Conservation (phyloP, 768 basidiomycete genomes). For the Butyriboletus loyo region DNA sequence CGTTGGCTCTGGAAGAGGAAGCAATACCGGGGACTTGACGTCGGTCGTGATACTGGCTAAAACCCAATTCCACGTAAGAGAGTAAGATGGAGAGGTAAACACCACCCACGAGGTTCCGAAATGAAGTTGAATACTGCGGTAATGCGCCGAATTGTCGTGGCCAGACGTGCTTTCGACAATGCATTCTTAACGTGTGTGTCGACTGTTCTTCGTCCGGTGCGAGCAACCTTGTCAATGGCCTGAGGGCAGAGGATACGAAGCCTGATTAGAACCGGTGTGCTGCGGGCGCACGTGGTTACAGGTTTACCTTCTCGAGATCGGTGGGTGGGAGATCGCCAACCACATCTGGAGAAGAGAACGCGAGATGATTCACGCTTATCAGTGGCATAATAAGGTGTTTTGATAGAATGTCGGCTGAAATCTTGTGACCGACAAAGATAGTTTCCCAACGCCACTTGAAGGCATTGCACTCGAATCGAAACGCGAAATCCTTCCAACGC, state of each 20-base stretch:
- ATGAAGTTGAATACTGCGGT: constrained; percentile 69
- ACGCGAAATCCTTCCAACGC: constrained; percentile 57
- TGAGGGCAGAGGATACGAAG: constrained; percentile 25
- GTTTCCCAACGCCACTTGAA: constrained; percentile 85
- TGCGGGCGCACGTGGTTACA: constrained; percentile 1
- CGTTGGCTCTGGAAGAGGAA: constrained; percentile 16
- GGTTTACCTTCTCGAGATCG: constrained; percentile 64
- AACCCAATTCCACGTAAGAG: constrained; percentile 13
- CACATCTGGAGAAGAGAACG: constrained; percentile 59
- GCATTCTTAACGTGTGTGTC: constrained; percentile 74
- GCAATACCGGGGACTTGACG: constrained; percentile 44
- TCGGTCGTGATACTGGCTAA: constrained; percentile 53
- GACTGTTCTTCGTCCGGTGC: constrained; percentile 61
- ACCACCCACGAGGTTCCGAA: constrained; percentile 58
- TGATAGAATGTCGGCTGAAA: constrained; percentile 71
- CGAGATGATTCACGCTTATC: constrained; percentile 66
- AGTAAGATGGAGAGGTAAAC: constrained; percentile 5
- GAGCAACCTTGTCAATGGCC: constrained; percentile 69
- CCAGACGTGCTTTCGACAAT: constrained; percentile 63
- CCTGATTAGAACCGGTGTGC: constrained; percentile 2
- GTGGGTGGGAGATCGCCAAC: constrained; percentile 51
- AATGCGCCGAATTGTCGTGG: constrained; percentile 66
- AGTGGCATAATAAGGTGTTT: constrained; percentile 76
- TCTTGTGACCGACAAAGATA: constrained; percentile 56
- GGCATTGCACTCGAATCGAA: constrained; percentile 53